Evolutionary conservation across 2,329 filamentous ascomycete genomes (phyloP).

Genomic region (Xylaria hypoxylon): DNA sequence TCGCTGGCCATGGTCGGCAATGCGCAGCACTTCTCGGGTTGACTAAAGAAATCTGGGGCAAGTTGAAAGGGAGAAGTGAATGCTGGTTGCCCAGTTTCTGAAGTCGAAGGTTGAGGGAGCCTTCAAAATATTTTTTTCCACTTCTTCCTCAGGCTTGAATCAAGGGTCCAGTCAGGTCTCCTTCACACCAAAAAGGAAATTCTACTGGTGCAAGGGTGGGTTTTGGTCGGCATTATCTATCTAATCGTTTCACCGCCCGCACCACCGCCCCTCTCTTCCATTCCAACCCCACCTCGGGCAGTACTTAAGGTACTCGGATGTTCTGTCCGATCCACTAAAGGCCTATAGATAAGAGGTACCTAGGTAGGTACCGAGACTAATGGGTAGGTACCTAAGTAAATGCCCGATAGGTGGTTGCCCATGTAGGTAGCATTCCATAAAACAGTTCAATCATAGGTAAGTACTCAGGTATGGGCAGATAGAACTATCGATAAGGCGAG

Average conservation of each 20-base stretch:
- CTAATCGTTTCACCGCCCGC: conserved; percentile 42
- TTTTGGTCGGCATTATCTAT: conserved; percentile 31
- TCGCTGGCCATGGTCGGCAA: conserved; percentile 49
- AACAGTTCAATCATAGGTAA: too few species aligned
- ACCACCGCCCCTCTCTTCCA: conserved; percentile 17
- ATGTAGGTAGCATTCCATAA: too few species aligned
- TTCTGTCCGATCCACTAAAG: too few species aligned
- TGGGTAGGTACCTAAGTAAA: too few species aligned
- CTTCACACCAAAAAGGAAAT: conserved; percentile 39
- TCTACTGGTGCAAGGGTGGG: conserved; percentile 33
- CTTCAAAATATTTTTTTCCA: conserved; percentile 29
- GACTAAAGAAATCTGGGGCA: conserved; percentile 31
- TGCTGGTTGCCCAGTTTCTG: conserved; percentile 31
- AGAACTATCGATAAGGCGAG: too few species aligned
- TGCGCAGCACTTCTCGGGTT: conserved; percentile 12
- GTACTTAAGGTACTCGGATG: not conserved
- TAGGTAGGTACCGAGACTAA: too few species aligned
- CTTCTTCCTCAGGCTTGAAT: conserved; percentile 31
- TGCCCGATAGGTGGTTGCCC: too few species aligned
- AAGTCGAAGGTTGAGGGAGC: conserved; percentile 21
- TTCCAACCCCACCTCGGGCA: not conserved
- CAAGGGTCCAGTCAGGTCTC: conserved; percentile 35
- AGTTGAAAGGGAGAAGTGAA: conserved; percentile 36
- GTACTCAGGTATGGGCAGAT: too few species aligned
- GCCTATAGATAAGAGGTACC: too few species aligned